A percentile compares a stretch with the other conserved stretches of the same genome.
Evolutionary conservation across 768 basidiomycete species (phyloP).

Genomic region (Rossbeevera mucosa): DNA sequence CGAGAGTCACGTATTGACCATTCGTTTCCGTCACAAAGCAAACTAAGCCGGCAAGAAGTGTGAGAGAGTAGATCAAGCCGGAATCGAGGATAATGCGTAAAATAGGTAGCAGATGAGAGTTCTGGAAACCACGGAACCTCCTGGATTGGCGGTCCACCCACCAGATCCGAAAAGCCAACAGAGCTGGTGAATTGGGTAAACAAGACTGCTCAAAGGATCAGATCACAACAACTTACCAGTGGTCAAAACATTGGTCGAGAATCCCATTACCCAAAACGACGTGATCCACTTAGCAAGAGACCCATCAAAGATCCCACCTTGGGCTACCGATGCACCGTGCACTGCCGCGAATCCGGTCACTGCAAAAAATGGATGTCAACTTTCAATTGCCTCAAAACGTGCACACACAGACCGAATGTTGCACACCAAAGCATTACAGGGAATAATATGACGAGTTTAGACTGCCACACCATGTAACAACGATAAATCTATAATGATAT

Average conservation of each 20-base stretch:
- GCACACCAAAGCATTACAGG: conserved; percentile 29
- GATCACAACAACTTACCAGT: conserved; percentile 22
- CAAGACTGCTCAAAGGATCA: background rate
- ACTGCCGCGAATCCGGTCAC: conserved; percentile 13
- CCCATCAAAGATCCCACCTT: conserved; percentile 23
- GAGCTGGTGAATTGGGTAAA: conserved; percentile 9
- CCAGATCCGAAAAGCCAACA: conserved; percentile 32
- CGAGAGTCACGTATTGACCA: conserved; percentile 33
- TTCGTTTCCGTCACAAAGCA: conserved; percentile 28
- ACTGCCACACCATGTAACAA: conserved; percentile 33
- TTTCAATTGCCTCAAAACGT: background rate
- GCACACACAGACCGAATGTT: conserved; percentile 17
- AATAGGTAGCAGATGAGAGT: conserved; percentile 10
- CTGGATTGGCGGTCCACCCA: conserved; percentile 19
- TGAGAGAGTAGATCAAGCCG: conserved; percentile 36
- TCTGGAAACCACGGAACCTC: conserved; percentile 8
- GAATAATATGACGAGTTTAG: conserved; percentile 22
- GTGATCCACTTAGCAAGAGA: conserved; percentile 32
- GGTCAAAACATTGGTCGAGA: conserved; percentile 31
- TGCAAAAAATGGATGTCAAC: background rate
- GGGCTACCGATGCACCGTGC: conserved; percentile 2
- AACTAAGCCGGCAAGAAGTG: conserved; percentile 30
- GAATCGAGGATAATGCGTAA: conserved; percentile 35
- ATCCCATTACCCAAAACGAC: conserved; percentile 29
- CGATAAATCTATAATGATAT: conserved; percentile 21